Conservation (phyloP, 164 flowering plant genomes). For the Buxus sempervirens region DNA sequence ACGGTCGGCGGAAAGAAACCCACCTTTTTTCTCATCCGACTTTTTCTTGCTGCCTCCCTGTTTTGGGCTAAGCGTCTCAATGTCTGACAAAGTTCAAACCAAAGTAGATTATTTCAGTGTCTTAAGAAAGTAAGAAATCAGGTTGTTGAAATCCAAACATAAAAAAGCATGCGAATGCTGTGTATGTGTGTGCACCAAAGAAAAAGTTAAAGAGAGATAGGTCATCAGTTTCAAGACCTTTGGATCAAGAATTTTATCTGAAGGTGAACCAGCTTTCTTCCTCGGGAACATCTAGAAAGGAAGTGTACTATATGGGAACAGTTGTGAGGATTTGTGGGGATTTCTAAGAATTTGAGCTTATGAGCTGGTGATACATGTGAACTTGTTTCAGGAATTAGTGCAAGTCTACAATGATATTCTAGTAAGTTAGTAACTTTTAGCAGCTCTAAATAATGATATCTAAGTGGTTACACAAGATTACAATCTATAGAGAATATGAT, state of each 20-base stretch:
- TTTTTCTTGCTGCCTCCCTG: conserved; percentile 96
- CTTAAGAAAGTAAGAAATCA: background rate
- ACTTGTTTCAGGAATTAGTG: too few species aligned
- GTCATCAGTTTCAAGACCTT: conserved; percentile 45
- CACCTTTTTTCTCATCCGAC: conserved; percentile 93
- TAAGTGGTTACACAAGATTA: too few species aligned
- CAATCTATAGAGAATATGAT: too few species aligned
- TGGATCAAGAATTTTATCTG: conserved; percentile 70
- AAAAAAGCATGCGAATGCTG: background rate
- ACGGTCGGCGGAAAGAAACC: conserved; percentile 6
- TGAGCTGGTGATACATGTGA: background rate
- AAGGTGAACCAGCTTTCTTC: conserved; percentile 57
- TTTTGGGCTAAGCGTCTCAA: conserved; percentile 94
- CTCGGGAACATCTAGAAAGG: conserved; percentile 55
- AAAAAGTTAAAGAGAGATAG: background rate
- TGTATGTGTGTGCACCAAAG: background rate
- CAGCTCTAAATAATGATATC: too few species aligned
- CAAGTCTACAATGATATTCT: background rate
- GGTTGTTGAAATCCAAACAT: background rate
- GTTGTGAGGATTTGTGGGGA: background rate
- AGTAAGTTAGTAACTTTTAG: too few species aligned
- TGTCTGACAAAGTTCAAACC: conserved; percentile 48
- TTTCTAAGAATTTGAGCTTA: background rate
- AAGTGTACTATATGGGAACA: background rate
- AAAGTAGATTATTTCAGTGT: background rate